Evolutionary conservation across 2,329 filamentous ascomycete genomes (phyloP), one percentile per base, ranked within the genome.

Genomic region (Tetracladium maxilliforme): DNA sequence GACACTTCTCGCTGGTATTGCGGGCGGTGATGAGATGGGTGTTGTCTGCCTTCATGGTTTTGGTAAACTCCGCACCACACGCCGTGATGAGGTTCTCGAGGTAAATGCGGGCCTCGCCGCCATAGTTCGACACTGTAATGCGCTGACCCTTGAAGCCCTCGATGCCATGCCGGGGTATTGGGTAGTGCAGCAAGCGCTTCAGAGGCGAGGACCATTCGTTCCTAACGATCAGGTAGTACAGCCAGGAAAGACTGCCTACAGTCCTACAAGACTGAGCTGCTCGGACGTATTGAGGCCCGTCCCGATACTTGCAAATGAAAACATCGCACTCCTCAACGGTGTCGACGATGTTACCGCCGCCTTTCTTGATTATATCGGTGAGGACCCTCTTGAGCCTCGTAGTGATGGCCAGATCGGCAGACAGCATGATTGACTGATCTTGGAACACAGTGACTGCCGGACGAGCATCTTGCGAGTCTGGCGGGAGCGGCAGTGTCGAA

Each of bases 41-140:
- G 47, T 98, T 95, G 33, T 94, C 84, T 36, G 79, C 71, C 48
- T 83, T 92, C 71, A 98, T 80, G 0, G 83, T 92, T 54, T 92
- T 92, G 16, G 90, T 98, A 44, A 83, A 95, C 33, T 79, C 75
- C 7, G 81, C 87, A 10, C 90, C 90, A 10, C 77, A 64, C 14
- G 84, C 84, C 31, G 61, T 71, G 39, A 94, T 78, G 19, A 98
- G 63, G 38, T 93, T 95, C 49, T 95, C 86, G 5, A 98, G 63
- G 42, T 95, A 98, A 26, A 83, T 73, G 23, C 90, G 73, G 10
- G 90, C 83, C 48, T 98, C 90, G 16, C 90, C 90, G 22, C 83
- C 83, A 45, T 98, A 98, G 48, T 95, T 98, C 6, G 90, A 95
- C 6, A 98, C 63, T 29, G 84, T 93, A 41, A 98, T 90, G 25